Percentiles rank a stretch among this genome's conserved stretches.
These are phyloP conservation scores for Zygosaccharomyces rouxii DNA, from an alignment of 805 yeast species.

Conservation along the genomic window DNA sequence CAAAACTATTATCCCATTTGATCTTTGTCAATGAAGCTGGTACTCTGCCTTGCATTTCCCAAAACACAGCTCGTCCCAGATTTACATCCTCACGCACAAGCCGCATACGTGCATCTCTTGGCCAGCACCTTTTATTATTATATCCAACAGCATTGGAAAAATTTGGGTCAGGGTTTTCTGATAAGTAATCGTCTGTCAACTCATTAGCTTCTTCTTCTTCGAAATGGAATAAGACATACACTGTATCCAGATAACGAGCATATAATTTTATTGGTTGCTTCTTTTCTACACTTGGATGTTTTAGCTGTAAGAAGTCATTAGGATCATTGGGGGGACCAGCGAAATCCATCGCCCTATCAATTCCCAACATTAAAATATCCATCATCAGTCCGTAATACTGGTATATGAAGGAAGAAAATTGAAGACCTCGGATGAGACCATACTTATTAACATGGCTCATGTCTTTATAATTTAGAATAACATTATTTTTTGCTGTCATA, in stretches of 20 bases:
- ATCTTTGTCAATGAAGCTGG: constrained; percentile 71
- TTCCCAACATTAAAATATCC: constrained; percentile 78
- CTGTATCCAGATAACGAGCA: constrained; percentile 75
- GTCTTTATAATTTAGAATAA: constrained; percentile 78
- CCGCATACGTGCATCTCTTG: constrained; percentile 85
- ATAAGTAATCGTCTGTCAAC: constrained; percentile 65
- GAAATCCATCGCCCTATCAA: constrained; percentile 78
- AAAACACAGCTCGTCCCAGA: constrained; percentile 83
- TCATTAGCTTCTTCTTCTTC: constrained; percentile 68
- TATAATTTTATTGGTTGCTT: constrained; percentile 76
- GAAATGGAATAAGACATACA: constrained; percentile 76
- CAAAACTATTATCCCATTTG: constrained; percentile 74
- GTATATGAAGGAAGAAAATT: constrained; percentile 81
- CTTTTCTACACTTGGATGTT: constrained; percentile 52
- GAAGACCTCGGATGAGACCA: constrained; percentile 85
- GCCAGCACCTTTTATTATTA: constrained; percentile 91
- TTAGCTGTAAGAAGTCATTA: constrained; percentile 73
- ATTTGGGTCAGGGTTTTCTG: constrained; percentile 90
- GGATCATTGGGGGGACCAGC: constrained; percentile 76
- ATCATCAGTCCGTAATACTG: constrained; percentile 86
- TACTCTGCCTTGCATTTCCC: constrained; percentile 80
- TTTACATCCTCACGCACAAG: constrained; percentile 87
- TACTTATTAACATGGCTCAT: constrained; percentile 90
- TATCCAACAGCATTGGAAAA: constrained; percentile 82
- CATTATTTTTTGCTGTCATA: constrained; percentile 85